phyloP scores from a whole-genome alignment of 257 asterid genomes.

The Leonotis leonurus region DNA sequence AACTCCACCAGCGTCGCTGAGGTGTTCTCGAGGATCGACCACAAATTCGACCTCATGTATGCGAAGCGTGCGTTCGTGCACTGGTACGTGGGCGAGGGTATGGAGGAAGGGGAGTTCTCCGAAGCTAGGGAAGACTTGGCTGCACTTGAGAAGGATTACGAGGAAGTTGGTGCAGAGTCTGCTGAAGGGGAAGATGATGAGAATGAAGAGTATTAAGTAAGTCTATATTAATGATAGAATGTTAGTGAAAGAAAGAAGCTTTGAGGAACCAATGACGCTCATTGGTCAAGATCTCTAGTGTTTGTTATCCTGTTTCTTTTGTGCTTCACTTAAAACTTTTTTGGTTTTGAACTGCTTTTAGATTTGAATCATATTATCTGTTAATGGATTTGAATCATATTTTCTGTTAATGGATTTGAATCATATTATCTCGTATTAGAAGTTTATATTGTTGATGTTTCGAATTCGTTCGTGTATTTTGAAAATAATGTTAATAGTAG shows the following conservation, averaged over 20 bases:
- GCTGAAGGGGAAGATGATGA: slow-evolving; percentile 92
- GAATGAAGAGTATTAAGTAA: slow-evolving; percentile 40
- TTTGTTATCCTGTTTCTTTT: neutral
- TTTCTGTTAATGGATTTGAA: too few relatives aligned
- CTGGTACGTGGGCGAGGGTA: slow-evolving; percentile 97
- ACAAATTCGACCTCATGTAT: slow-evolving; percentile 86
- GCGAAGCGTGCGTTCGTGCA: slow-evolving; percentile 92
- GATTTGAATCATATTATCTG: too few relatives aligned
- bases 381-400: too few relatives aligned
- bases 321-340: neutral
- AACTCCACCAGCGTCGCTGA: slow-evolving; percentile 97
- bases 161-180: slow-evolving; percentile 89
- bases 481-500: too few relatives aligned
- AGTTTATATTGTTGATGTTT: too few relatives aligned
- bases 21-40: slow-evolving; percentile 91
- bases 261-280: slow-evolving; percentile 22
- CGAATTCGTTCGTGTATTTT: too few relatives aligned
- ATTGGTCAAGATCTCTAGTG: slow-evolving; percentile 17
- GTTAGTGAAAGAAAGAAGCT: neutral
- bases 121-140: slow-evolving; percentile 98
- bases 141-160: slow-evolving; percentile 94
- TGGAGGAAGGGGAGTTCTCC: slow-evolving; percentile 97
- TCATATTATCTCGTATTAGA: too few relatives aligned
- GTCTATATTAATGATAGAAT: neutral
- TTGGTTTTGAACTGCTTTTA: neutral